Conservation (phyloP, 257 asterid genomes). For the Buddleja alternifolia region DNA sequence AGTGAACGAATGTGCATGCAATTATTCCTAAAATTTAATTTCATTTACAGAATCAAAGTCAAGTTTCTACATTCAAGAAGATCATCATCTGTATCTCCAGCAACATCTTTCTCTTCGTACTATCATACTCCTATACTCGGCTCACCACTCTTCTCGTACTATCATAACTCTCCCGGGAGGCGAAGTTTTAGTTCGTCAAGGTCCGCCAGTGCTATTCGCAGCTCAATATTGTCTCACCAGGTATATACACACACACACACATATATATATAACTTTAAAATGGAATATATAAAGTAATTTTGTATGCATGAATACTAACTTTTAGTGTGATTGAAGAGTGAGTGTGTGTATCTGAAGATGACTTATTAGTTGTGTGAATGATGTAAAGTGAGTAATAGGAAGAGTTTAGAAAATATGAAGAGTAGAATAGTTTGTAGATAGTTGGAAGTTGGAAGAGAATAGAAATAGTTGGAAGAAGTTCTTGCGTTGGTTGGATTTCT, state of each 20-base stretch:
- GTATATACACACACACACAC: constrained; percentile 28
- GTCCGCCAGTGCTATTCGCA: constrained; percentile 25
- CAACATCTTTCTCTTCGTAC: constrained; percentile 46
- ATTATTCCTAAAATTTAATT: neutral
- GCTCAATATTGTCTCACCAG: constrained; percentile 38
- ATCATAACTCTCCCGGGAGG: constrained; percentile 35
- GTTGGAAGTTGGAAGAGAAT: too few species aligned
- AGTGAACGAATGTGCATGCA: too few species aligned
- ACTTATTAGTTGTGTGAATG: too few species aligned
- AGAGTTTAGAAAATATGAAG: too few species aligned
- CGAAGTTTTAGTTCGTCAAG: constrained; percentile 31
- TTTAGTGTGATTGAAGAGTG: too few species aligned
- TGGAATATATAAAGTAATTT: too few species aligned
- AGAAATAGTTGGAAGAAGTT: too few species aligned
- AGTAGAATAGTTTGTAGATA: too few species aligned
- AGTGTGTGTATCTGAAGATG: too few species aligned
- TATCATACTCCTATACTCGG: constrained; percentile 42
- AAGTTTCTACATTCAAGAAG: constrained; percentile 43
- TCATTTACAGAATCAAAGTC: constrained; percentile 51
- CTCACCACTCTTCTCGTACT: constrained; percentile 48
- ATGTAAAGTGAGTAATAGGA: too few species aligned
- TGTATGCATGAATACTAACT: too few species aligned
- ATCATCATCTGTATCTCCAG: constrained; percentile 47
- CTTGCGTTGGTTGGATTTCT: too few species aligned
- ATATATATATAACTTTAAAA: constrained; percentile 29